Evolutionary conservation across 1,284 basidiomycete genomes (phyloP).

Genomic region (Apiotrichum akiyoshidainum): DNA sequence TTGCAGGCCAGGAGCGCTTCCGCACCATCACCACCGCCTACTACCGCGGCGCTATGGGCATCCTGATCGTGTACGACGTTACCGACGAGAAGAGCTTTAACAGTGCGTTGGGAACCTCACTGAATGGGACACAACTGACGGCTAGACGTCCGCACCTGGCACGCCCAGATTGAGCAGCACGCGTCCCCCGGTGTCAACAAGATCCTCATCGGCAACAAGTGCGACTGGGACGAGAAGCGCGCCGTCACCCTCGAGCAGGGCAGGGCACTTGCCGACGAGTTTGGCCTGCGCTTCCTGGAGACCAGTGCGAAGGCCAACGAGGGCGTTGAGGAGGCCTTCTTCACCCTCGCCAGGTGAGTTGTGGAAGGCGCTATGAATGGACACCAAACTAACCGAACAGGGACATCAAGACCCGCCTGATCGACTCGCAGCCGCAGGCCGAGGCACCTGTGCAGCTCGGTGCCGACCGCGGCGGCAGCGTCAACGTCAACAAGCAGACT

Average conservation of each 20-base stretch:
- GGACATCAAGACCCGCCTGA: conserved; percentile 94
- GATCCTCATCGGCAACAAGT: conserved; percentile 98
- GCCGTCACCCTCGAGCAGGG: conserved; percentile 72
- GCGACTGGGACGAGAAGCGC: conserved; percentile 96
- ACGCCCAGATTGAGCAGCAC: conserved; percentile 97
- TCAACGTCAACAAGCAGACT: conserved; percentile 34
- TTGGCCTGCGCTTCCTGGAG: conserved; percentile 95
- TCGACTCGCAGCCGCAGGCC: conserved; percentile 84
- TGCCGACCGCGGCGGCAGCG: conserved; percentile 42
- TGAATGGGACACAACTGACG: neutral
- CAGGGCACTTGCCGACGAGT: conserved; percentile 68
- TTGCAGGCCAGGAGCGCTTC: conserved; percentile 88
- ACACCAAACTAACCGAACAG: conserved; percentile 54
- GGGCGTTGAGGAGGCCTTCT: conserved; percentile 98
- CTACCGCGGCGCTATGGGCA: conserved; percentile 99
- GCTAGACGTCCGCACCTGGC: conserved; percentile 96
- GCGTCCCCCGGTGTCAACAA: conserved; percentile 99
- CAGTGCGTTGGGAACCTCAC: conserved; percentile 67
- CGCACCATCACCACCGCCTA: conserved; percentile 99
- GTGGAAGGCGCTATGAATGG: too few relatives aligned
- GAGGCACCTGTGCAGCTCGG: conserved; percentile 36
- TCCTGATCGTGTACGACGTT: conserved; percentile 96
- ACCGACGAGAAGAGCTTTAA: conserved; percentile 98
- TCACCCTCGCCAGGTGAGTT: conserved; percentile 84
- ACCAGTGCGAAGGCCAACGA: conserved; percentile 97